Evolutionary conservation across 2,329 filamentous ascomycete species (phyloP), one percentile per base, ranked within the genome.

Genomic region (Tolypocladium amazonense): DNA sequence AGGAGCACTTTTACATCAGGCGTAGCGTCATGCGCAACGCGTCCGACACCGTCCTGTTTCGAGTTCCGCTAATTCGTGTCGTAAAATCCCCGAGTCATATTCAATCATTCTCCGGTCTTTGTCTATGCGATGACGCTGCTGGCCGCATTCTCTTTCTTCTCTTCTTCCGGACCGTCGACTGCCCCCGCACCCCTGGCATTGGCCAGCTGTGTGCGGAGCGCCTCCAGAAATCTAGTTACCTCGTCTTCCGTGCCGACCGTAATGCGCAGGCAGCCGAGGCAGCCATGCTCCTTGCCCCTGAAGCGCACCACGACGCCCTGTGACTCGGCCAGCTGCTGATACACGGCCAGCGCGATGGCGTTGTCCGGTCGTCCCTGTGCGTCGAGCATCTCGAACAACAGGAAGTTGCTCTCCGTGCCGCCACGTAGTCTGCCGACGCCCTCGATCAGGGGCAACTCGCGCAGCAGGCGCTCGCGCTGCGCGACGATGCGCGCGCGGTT

Each of bases 301-400:
- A 97, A 99, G 58, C 94, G 81, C 4, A 97, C 93, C 8, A 99
- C 92, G 0, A 99, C 93, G 0, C 93, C 92, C 71, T 86, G 87
- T 47, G 85, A 83, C 79, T 96, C 91, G 0, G 94, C 94, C 67
- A 99, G 79, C 37, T 79, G 80, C 75, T 95, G 86, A 72, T 99
- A 99, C 9, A 93, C 88, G 14, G 84, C 85, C 68, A 92, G 73
- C 20, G 94, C 94, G 1, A 84, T 83, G 56, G 79, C 78, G 66
- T 97, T 99, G 69, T 91, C 89, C 1, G 94, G 89, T 70, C 86
- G 78, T 0, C 90, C 90, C 1, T 82, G 75, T 25, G 76, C 75
- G 69, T 95, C 84, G 38, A 96, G 77, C 69, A 99, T 89, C 78
- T 97, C 90, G 60, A 90, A 92, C 11, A 99, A 82, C 68, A 99